Percentiles rank a stretch among this genome's conserved stretches.
phyloP scores from a whole-genome alignment of 805 yeast genomes.

The Nakazawaea peltata region DNA sequence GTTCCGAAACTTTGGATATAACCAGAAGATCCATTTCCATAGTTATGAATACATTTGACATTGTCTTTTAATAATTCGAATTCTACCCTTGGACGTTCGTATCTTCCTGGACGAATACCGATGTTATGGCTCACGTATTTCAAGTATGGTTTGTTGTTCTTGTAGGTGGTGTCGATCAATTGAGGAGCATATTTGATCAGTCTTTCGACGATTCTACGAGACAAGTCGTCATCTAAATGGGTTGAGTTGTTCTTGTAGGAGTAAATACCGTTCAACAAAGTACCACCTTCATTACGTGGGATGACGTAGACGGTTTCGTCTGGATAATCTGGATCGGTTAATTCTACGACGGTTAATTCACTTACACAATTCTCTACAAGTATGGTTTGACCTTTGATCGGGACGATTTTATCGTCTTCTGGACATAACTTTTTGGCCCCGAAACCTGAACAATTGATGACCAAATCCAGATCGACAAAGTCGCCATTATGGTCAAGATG shows the following conservation, averaged over 20 bases:
- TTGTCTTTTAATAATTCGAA: constrained; percentile 15
- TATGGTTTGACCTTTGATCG: constrained; percentile 56
- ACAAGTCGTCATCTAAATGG: constrained; percentile 32
- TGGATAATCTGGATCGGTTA: constrained; percentile 19
- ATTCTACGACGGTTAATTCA: constrained; percentile 25
- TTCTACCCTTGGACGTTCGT: constrained; percentile 51
- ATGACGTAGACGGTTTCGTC: constrained; percentile 49
- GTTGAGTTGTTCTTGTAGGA: constrained; percentile 13
- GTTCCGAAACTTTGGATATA: constrained; percentile 61
- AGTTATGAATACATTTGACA: constrained; percentile 40
- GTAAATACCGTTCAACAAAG: constrained; percentile 52
- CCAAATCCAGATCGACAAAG: constrained; percentile 21
- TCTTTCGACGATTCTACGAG: constrained; percentile 37
- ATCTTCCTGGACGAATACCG: constrained; percentile 63
- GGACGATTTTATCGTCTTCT: constrained; percentile 31
- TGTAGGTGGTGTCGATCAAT: constrained; percentile 20
- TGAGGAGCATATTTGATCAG: constrained; percentile 35
- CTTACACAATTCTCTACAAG: constrained; percentile 38
- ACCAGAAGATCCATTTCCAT: constrained; percentile 69
- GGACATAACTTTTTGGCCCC: constrained; percentile 34
- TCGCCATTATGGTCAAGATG: constrained; percentile 26
- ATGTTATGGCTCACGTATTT: constrained; percentile 46
- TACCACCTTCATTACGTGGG: constrained; percentile 72
- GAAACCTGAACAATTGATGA: constrained; percentile 54
- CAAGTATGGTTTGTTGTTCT: constrained; percentile 28